Evolutionary conservation across 768 basidiomycete genomes (phyloP).

Genomic region (Pluteus cervinus): DNA sequence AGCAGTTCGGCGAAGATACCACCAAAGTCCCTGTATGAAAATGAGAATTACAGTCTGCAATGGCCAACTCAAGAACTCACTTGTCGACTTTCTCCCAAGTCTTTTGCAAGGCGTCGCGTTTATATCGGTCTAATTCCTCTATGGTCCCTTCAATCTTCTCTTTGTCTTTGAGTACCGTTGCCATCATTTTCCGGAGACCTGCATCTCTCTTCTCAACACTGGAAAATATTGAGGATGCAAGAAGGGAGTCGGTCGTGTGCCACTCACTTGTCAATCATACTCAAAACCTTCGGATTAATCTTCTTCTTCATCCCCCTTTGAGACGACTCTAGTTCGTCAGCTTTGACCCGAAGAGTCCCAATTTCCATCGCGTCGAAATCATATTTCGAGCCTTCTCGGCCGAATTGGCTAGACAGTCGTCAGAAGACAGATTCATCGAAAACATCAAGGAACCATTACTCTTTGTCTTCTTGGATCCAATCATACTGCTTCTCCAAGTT

Average conservation of each 20-base stretch:
- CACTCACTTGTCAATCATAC: constrained; percentile 87
- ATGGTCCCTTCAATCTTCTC: constrained; percentile 94
- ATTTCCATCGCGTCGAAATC: constrained; percentile 73
- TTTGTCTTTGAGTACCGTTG: constrained; percentile 87
- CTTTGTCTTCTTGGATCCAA: constrained; percentile 87
- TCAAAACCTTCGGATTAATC: constrained; percentile 91
- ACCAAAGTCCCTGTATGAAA: constrained; percentile 76
- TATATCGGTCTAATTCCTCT: constrained; percentile 87
- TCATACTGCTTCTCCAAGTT: constrained; percentile 76
- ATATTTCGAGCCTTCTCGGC: constrained; percentile 73
- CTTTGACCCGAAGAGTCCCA: constrained; percentile 49
- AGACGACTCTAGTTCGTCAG: constrained; percentile 65
- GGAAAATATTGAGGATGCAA: not conserved
- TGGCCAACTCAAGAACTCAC: constrained; percentile 41
- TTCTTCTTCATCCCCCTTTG: constrained; percentile 93
- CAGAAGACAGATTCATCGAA: constrained; percentile 1
- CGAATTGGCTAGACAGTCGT: constrained; percentile 60
- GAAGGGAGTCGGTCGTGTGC: not conserved
- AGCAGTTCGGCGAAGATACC: constrained; percentile 92
- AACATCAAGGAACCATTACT: constrained; percentile 48
- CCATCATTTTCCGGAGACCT: constrained; percentile 82
- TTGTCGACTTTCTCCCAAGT: constrained; percentile 95
- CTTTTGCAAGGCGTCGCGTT: constrained; percentile 86
- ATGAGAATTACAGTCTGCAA: not conserved
- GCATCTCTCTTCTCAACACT: constrained; percentile 94